Conservation (phyloP, 371 early-diverging fungal genomes). For the Rhizopus stolonifer region DNA sequence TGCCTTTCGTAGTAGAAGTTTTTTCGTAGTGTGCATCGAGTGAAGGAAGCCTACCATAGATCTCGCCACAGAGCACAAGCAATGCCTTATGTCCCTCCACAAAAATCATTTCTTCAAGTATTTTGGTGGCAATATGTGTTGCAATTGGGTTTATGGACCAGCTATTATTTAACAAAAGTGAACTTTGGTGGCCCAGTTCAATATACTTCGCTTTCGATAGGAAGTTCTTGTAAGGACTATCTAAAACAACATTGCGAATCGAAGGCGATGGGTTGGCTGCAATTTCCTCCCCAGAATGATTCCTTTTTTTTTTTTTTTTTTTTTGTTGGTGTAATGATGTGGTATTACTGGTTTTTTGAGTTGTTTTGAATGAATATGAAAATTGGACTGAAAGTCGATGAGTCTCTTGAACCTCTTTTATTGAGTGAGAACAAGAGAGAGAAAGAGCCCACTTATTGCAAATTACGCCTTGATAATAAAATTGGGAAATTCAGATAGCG, state of each 20-base stretch:
- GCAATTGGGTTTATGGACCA: conserved; percentile 9
- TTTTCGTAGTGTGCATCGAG: conserved; percentile 11
- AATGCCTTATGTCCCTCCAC: conserved; percentile 7
- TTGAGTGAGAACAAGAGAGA: too few species aligned
- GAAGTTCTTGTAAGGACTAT: conserved; percentile 9
- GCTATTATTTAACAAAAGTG: conserved; percentile 8
- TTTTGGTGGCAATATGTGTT: conserved; percentile 4
- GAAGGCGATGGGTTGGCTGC: conserved; percentile 5
- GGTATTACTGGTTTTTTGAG: too few species aligned
- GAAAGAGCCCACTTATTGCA: too few species aligned
- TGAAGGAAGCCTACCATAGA: conserved; percentile 7
- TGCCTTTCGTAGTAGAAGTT: conserved; percentile 10
- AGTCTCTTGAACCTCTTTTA: too few species aligned
- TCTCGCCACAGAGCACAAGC: conserved; percentile 7
- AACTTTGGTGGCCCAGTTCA: conserved; percentile 9
- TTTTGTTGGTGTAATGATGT: too few species aligned
- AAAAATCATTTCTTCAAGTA: conserved; percentile 11
- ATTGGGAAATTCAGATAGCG: too few species aligned
- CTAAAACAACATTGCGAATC: conserved; percentile 8
- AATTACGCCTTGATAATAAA: too few species aligned
- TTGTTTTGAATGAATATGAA: too few species aligned
- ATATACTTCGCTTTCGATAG: conserved; percentile 8
- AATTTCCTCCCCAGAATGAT: conserved; percentile 1
- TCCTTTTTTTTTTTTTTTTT: conserved; percentile 1
- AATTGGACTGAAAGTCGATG: too few species aligned